Evolutionary conservation across 225 moss, liverwort and hornwort genomes (phyloP).

Genomic region (Anthoceros angustus): DNA sequence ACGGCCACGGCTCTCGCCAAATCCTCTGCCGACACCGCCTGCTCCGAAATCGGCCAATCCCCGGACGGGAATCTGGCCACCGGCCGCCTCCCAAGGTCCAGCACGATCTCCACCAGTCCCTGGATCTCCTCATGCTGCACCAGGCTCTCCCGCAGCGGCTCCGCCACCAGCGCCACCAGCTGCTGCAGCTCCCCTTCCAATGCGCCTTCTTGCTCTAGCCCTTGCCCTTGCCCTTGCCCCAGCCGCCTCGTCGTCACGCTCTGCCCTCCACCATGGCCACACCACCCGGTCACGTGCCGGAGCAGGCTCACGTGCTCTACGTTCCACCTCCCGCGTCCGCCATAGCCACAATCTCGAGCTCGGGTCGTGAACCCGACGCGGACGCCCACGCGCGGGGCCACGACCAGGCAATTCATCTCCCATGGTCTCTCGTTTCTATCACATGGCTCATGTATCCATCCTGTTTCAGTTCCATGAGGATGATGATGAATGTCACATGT

Average conservation of each 20-base stretch:
- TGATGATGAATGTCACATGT: too few relatives aligned
- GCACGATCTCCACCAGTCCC: constrained; percentile 63
- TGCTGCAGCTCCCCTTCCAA: constrained; percentile 36
- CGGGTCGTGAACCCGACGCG: too few relatives aligned
- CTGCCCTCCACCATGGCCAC: background rate
- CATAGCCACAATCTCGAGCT: too few relatives aligned
- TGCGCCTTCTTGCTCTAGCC: background rate
- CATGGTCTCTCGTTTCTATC: too few relatives aligned
- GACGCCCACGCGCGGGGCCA: too few relatives aligned
- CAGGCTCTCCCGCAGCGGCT: constrained; percentile 52
- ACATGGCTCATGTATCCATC: too few relatives aligned
- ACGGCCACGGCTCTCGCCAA: constrained; percentile 66
- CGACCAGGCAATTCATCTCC: too few relatives aligned
- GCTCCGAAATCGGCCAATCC: constrained; percentile 72
- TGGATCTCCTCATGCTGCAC: constrained; percentile 51
- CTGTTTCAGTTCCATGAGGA: too few relatives aligned
- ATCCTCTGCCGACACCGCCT: constrained; percentile 50
- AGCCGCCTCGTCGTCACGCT: background rate
- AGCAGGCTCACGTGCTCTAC: too few relatives aligned
- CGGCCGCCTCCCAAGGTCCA: constrained; percentile 77
- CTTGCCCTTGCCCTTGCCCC: background rate
- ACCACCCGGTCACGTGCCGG: background rate
- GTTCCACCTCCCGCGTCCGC: too few relatives aligned
- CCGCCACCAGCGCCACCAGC: constrained; percentile 59
- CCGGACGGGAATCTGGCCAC: constrained; percentile 84